A percentile compares a stretch with the other conserved stretches of the same genome.
Evolutionary conservation across 2,329 filamentous ascomycete species (phyloP).

Genomic region (Thermomyces lanuginosus): DNA sequence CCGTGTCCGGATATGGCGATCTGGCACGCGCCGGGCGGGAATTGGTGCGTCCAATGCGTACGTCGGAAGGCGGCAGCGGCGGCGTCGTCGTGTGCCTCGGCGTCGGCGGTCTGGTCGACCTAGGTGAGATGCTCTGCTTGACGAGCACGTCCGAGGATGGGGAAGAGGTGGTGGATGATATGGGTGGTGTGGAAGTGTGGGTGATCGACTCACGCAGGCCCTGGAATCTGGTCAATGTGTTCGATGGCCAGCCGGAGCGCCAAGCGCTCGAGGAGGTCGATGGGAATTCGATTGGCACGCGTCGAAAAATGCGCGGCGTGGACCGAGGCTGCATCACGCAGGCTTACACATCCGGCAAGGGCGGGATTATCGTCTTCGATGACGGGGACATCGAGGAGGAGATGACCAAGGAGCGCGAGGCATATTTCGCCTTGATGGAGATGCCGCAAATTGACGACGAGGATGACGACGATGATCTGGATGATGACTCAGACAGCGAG

Average conservation of each 20-base stretch:
- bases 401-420: constrained; percentile 54
- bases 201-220: constrained; percentile 79
- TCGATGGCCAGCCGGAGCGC: constrained; percentile 50
- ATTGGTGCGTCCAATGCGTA: constrained; percentile 72
- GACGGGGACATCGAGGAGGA: constrained; percentile 90
- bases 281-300: constrained; percentile 15
- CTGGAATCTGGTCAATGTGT: constrained; percentile 90
- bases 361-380: constrained; percentile 86
- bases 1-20: constrained; percentile 82
- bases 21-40: constrained; percentile 63
- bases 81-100: constrained; percentile 85
- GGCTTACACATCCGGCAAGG: constrained; percentile 59
- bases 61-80: constrained; percentile 64
- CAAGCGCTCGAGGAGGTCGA: constrained; percentile 34
- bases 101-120: constrained; percentile 78
- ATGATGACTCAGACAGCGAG: constrained; percentile 41
- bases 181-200: constrained; percentile 87
- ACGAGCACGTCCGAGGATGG: constrained; percentile 48
- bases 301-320: constrained; percentile 47
- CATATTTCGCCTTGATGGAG: constrained; percentile 68
- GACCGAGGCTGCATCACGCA: constrained; percentile 55
- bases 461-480: constrained; percentile 44
- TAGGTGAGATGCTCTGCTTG: constrained; percentile 64
- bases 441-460: constrained; percentile 83
- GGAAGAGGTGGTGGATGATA: constrained; percentile 40